Percentiles rank a stretch among this genome's conserved stretches.
Conservation (phyloP, 23 red algal species). For the Gracilaria caudata region DNA sequence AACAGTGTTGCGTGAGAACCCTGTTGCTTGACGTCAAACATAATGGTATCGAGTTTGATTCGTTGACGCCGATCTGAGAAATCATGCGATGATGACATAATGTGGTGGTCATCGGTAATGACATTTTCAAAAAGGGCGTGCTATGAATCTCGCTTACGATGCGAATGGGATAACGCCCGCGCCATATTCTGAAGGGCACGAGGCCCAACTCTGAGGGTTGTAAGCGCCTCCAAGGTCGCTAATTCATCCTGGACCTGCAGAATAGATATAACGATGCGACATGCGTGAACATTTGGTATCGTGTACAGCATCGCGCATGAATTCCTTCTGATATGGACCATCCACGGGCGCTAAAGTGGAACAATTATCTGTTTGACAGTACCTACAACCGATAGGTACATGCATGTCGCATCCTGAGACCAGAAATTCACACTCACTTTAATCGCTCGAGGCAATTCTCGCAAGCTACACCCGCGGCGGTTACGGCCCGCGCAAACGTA, state of each 20-base stretch:
- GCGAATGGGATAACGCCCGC: neutral
- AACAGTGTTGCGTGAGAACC: neutral
- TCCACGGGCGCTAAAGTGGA: neutral
- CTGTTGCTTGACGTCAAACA: too few species aligned
- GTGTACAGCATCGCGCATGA: conserved; percentile 2
- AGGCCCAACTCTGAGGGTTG: neutral
- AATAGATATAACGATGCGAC: neutral
- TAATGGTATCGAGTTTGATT: too few species aligned
- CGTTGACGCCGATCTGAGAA: neutral
- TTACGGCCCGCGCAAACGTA: conserved; percentile 13
- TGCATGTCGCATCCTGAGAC: neutral
- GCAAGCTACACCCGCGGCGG: neutral
- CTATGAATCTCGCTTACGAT: neutral
- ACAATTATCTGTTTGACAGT: neutral
- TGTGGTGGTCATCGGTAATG: neutral
- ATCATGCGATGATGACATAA: neutral
- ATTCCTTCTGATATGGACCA: neutral
- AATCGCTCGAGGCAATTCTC: neutral
- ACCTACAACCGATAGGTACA: neutral
- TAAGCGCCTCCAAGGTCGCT: neutral
- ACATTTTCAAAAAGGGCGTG: neutral
- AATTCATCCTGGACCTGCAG: conserved; percentile 7
- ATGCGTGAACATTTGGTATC: conserved; percentile 1
- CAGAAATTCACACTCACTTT: conserved; percentile 4
- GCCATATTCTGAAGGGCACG: neutral